phyloP scores from a whole-genome alignment of 1,284 basidiomycete species.

The Meira nashicola region DNA sequence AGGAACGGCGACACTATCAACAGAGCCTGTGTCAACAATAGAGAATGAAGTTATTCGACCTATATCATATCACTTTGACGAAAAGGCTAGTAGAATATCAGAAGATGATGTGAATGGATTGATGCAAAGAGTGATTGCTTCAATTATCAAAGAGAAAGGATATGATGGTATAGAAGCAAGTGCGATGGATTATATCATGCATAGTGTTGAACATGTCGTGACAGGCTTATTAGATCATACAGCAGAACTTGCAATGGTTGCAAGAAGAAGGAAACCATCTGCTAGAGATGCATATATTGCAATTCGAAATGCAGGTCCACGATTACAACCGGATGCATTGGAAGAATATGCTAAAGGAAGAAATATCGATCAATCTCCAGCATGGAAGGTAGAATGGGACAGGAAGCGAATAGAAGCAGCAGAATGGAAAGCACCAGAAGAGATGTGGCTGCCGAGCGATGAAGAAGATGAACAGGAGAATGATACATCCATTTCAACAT shows the following conservation, averaged over 20 bases:
- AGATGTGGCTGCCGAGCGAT: constrained; percentile 2
- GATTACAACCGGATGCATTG: neutral
- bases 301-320: neutral
- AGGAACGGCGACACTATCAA: too few species aligned
- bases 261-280: neutral
- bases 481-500: neutral
- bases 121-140: constrained; percentile 1
- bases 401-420: neutral
- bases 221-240: neutral
- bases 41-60: too few species aligned
- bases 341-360: neutral
- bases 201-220: neutral
- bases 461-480: neutral
- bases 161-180: constrained; percentile 8
- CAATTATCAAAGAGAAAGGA: constrained; percentile 5
- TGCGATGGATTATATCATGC: constrained; percentile 1
- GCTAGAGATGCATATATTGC: constrained; percentile 2
- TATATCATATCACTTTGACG: neutral
- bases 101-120: neutral
- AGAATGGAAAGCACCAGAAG: neutral
- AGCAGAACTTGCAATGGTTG: neutral
- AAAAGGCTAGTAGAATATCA: neutral
- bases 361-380: neutral
- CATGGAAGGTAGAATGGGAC: neutral
- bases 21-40: too few species aligned